Base-by-base conservation (phyloP, 73 alveolate genomes). In the Paramecium primaurelia region DNA sequence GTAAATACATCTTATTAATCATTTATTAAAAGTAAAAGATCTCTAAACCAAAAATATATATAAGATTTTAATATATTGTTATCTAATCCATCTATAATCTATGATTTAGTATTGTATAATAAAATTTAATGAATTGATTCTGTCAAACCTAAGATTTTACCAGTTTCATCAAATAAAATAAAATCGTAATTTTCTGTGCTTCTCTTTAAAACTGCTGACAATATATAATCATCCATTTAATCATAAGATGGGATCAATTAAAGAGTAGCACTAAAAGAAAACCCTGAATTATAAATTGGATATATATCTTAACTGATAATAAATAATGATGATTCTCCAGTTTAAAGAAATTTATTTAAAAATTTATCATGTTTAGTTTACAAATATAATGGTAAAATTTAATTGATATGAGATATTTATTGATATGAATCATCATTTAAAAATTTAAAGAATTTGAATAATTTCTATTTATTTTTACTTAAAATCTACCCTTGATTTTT, bases 321-420 rank as follows among this genome's bases (percentile, higher is more conserved):
- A 75, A 75, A 75, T 37, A 75, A 40, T 14, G 22, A 16, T 37
- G 88, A 75, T n/a, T 75, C 88, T 6, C 88, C 88, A 16, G 58
- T 75, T n/a, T 14, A n/a, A 10, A 37, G 60, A 7, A 34, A 40
- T 2, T 37, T 16, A 34, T 75, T 40, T 9, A 75, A 10, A 18
- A 37, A 75, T 22, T 75, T 26, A 75, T 75, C 88, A 36, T 75
- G 88, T 6, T 14, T 26, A 4, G 7, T 12, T 30, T 30, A 9
- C 28, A 75, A 11, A 18, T 34, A 75, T 14, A 12, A 32, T 36
- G 88, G 88, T n/a, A 75, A 22, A 37, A 75, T 8, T 34, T 8
- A 75, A 75, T 75, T 40, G 8, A 75, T 12, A 75, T 75, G 14
- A 16, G 60, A 14, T 34, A 75, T 37, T 75, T 37, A 25, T 32